Conservation (phyloP, 139 green algal species). For the Coelastrella sp. region DNA sequence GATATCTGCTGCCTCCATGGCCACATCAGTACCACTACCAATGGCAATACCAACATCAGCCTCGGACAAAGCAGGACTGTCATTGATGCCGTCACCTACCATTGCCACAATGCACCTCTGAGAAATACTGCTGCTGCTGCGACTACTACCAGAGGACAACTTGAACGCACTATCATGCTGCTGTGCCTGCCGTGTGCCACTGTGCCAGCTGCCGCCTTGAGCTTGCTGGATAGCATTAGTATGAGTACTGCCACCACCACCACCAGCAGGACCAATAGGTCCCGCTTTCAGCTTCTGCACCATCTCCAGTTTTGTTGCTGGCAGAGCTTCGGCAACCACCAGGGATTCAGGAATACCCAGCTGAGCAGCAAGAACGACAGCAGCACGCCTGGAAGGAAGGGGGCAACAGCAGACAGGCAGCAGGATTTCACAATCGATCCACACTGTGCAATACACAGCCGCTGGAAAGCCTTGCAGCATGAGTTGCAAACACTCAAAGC, state of each 20-base stretch:
- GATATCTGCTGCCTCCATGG: slow-evolving; percentile 86
- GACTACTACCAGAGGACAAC: background rate
- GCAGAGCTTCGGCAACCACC: slow-evolving; percentile 74
- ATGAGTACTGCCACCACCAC: background rate
- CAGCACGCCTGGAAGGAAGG: slow-evolving; percentile 60
- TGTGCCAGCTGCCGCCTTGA: background rate
- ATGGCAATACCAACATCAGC: slow-evolving; percentile 97
- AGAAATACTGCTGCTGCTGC: slow-evolving; percentile 32
- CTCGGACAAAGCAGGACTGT: slow-evolving; percentile 92
- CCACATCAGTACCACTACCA: slow-evolving; percentile 80
- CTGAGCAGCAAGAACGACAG: slow-evolving; percentile 55
- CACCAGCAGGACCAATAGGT: slow-evolving; percentile 6
- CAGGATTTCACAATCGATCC: background rate
- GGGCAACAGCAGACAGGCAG: background rate
- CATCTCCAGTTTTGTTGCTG: slow-evolving; percentile 69
- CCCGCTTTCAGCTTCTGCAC: slow-evolving; percentile 35
- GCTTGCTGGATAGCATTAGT: background rate
- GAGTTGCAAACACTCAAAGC: background rate
- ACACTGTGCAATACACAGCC: no score
- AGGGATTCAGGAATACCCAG: slow-evolving; percentile 70
- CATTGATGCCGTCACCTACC: slow-evolving; percentile 99
- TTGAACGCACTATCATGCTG: no score
- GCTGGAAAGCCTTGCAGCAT: background rate
- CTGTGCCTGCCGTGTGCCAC: no score
- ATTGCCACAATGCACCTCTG: slow-evolving; percentile 86